Base-by-base conservation (phyloP, 192 early-diverging fungal genomes). In the Phlyctochytrium bullatum region DNA sequence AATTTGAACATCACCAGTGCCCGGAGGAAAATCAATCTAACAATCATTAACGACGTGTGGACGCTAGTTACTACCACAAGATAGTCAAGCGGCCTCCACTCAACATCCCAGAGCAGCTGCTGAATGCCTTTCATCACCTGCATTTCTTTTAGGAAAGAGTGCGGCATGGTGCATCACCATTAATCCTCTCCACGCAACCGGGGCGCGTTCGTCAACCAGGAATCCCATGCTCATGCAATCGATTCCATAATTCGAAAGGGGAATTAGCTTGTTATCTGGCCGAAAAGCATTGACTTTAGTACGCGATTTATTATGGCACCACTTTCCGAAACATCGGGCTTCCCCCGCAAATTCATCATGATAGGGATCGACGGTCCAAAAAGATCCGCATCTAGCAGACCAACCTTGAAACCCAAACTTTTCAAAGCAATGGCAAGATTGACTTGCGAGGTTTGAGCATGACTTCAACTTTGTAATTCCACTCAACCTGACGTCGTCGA, bases 221-320 rank as follows among this genome's bases (percentile, higher is more conserved):
- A 94, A 96, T 23, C 94, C 94, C 86, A 95, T 94, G 0, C 90
- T 92, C 92, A 96, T 96, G 62, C 88, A 88, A 58, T 91, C 83
- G 3, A 96, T 84, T 24, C 94, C 94, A 81, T 93, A 93, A 67
- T 95, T 95, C 24, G 72, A 73, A 27, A 94, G 64, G 0, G 94
- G 94, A 6, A 86, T 75, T 25, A 96, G 66, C 30, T 72, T 76
- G 62, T 80, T 82, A 36, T 71, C 80, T 80, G 52, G 36, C n/a
- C 54, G 25, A 57, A 6, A 47, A 20, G 6, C 40, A 47, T 47
- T 47, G 54, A 6, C 25, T 57, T 20, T 25, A 24, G 10, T 57
- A 25, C 25, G n/a, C n/a, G n/a, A n/a, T n/a, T n/a, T n/a, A n/a
- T n/a, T n/a, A n/a, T n/a, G n/a, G n/a, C n/a, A 27, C 58, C 69